phyloP scores from a whole-genome alignment of 306 rosid genomes.

The Amphicarpaea edgeworthii region DNA sequence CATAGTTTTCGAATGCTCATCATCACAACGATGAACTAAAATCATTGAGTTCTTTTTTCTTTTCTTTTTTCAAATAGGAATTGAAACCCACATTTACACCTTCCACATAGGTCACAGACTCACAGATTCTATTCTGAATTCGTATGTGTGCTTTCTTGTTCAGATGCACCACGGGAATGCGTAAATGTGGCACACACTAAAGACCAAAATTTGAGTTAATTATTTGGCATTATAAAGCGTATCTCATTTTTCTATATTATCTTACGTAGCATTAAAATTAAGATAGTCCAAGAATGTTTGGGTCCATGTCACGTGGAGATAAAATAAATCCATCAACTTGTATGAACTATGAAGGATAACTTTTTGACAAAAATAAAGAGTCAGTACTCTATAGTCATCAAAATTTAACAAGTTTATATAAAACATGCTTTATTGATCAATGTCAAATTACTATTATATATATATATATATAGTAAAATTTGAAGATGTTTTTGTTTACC shows the following conservation, averaged over 20 bases:
- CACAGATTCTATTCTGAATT: too few species aligned
- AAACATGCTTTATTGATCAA: neutral
- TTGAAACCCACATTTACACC: too few species aligned
- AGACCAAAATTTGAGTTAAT: too few species aligned
- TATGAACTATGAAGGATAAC: neutral
- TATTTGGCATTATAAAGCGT: slow-evolving; percentile 2
- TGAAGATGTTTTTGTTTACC: too few species aligned
- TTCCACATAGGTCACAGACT: too few species aligned
- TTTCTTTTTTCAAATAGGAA: too few species aligned
- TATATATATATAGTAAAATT: too few species aligned
- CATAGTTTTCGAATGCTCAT: neutral
- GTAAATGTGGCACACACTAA: too few species aligned
- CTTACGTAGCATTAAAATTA: slow-evolving; percentile 26
- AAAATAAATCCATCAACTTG: neutral
- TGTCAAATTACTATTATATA: neutral
- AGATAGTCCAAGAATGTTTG: neutral
- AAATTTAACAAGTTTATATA: neutral
- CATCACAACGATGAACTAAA: neutral
- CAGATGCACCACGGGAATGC: too few species aligned
- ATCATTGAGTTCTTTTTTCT: neutral
- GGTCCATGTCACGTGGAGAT: neutral
- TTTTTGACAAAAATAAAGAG: neutral
- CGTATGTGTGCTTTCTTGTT: too few species aligned
- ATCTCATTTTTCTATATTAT: slow-evolving; percentile 4
- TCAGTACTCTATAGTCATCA: neutral